phyloP scores from a whole-genome alignment of 2,329 filamentous ascomycete species.

The Knufia petricola region DNA sequence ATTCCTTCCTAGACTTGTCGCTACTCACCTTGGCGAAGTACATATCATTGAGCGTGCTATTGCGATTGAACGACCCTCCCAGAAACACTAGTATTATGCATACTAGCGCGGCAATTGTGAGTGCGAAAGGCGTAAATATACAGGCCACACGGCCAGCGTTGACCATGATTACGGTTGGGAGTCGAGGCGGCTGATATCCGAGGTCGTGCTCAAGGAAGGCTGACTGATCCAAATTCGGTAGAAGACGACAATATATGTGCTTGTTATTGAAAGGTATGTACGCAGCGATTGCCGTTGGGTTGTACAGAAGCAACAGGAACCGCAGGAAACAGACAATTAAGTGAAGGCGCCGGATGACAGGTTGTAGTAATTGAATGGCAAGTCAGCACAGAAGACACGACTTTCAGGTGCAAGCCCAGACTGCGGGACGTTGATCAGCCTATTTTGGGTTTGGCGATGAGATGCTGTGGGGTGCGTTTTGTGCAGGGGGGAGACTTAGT shows the following conservation, averaged over 20 bases:
- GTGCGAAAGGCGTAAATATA: slow-evolving; percentile 74
- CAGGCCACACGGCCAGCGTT: slow-evolving; percentile 72
- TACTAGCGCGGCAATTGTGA: slow-evolving; percentile 68
- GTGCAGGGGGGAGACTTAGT: not conserved
- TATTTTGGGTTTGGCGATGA: not conserved
- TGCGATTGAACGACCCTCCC: slow-evolving; percentile 45
- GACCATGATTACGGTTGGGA: slow-evolving; percentile 42
- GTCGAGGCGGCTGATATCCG: not conserved
- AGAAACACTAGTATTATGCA: slow-evolving; percentile 52
- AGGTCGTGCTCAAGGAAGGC: not conserved
- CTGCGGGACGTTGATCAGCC: not conserved
- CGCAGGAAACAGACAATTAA: too few relatives aligned
- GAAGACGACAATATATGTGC: not conserved
- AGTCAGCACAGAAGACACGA: not conserved
- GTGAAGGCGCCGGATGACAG: too few relatives aligned
- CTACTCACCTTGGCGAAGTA: slow-evolving; percentile 46
- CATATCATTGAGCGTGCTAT: slow-evolving; percentile 38
- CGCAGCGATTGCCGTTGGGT: too few relatives aligned
- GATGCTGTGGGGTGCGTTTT: not conserved
- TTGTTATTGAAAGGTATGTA: not conserved
- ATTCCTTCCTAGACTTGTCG: not conserved
- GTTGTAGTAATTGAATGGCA: too few relatives aligned
- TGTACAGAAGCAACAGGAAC: too few relatives aligned
- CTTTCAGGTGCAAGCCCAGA: not conserved
- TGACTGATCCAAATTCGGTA: not conserved